phyloP scores from a whole-genome alignment of 2,329 filamentous ascomycete species.

The Penicillium concentricum region DNA sequence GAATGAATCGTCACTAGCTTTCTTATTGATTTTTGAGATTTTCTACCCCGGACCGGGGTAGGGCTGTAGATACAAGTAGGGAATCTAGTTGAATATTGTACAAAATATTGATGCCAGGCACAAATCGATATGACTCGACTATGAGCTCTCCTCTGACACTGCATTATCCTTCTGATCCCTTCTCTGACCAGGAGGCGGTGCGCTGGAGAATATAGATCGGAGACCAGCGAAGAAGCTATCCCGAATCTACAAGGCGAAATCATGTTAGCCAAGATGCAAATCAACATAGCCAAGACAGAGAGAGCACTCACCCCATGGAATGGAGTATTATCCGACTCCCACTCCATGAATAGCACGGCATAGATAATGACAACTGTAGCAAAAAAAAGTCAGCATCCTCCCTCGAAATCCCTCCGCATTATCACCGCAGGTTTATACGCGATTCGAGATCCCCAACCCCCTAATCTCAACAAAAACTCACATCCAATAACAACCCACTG shows the following conservation, averaged over 20 bases:
- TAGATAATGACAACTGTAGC: slow-evolving; percentile 43
- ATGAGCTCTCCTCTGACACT: background rate
- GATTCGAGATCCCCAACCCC: background rate
- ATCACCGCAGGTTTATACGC: background rate
- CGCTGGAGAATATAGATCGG: slow-evolving; percentile 33
- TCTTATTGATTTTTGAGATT: background rate
- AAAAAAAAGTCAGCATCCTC: slow-evolving; percentile 12
- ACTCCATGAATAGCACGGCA: slow-evolving; percentile 46
- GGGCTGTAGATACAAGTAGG: background rate
- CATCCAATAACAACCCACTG: slow-evolving; percentile 56
- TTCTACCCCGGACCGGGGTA: background rate
- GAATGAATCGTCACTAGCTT: slow-evolving; percentile 14
- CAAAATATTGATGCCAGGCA: background rate
- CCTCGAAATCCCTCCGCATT: background rate
- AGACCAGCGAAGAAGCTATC: slow-evolving; percentile 34
- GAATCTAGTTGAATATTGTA: slow-evolving; percentile 7
- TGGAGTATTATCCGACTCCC: slow-evolving; percentile 42
- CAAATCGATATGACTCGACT: background rate
- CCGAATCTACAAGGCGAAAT: slow-evolving; percentile 29
- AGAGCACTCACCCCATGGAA: slow-evolving; percentile 40
- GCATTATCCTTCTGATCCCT: slow-evolving; percentile 20
- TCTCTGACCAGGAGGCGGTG: slow-evolving; percentile 30
- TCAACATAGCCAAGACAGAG: background rate
- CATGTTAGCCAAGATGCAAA: slow-evolving; percentile 1
- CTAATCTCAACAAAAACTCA: slow-evolving; percentile 33